These are phyloP conservation scores for Trichoderma atrobrunneum DNA, from an alignment of 2,329 filamentous ascomycete species.

Conservation along the genomic window DNA sequence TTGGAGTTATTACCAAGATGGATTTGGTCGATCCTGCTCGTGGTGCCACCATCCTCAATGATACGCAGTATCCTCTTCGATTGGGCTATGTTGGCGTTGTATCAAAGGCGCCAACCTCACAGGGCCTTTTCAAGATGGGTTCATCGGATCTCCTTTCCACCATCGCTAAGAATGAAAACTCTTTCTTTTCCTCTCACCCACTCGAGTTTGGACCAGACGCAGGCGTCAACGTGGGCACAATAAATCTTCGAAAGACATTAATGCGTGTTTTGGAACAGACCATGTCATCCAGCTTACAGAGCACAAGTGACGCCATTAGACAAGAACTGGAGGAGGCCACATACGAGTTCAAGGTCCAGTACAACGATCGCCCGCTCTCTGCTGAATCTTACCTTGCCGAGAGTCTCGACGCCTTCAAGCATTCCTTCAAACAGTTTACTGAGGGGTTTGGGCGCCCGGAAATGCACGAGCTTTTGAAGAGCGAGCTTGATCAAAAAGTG, in stretches of 20 bases:
- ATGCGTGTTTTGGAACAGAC: conserved; percentile 97
- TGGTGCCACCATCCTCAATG: conserved; percentile 73
- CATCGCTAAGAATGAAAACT: conserved; percentile 83
- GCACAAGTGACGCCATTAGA: conserved; percentile 86
- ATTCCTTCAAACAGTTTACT: conserved; percentile 92
- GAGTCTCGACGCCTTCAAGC: conserved; percentile 93
- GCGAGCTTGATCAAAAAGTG: conserved; percentile 90
- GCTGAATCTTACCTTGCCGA: conserved; percentile 97
- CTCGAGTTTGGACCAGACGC: conserved; percentile 72
- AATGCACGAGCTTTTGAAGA: conserved; percentile 85
- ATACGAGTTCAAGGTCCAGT: conserved; percentile 99
- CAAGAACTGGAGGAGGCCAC: conserved; percentile 95
- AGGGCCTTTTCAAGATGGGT: conserved; percentile 79
- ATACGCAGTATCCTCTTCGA: conserved; percentile 91
- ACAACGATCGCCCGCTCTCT: conserved; percentile 91
- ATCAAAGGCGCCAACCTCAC: conserved; percentile 68
- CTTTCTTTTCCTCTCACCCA: conserved; percentile 82
- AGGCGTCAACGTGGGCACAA: conserved; percentile 76
- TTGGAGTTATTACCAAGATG: conserved; percentile 99
- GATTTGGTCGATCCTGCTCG: conserved; percentile 85
- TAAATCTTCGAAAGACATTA: conserved; percentile 85
- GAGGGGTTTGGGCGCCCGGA: conserved; percentile 86
- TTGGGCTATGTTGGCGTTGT: conserved; percentile 96
- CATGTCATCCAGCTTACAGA: conserved; percentile 89
- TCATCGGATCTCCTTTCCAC: conserved; percentile 74